A percentile compares a stretch with the other conserved stretches of the same genome.
These are phyloP conservation scores for Globisporangium barbulae DNA, from an alignment of 352 stramenopile species.

Conservation along the genomic window DNA sequence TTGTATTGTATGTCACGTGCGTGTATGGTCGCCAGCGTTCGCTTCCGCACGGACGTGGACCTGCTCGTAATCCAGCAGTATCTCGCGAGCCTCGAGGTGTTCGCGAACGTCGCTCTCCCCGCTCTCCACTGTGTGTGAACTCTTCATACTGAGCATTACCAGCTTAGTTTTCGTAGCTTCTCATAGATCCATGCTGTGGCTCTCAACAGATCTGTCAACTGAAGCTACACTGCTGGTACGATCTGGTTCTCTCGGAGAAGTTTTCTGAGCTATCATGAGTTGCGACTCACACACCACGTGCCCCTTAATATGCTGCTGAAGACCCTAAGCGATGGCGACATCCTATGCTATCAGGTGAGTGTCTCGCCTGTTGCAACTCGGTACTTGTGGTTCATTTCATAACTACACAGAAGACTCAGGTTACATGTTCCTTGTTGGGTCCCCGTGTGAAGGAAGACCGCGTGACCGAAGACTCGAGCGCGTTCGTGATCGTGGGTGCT, in stretches of 20 bases:
- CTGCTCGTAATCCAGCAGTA: constrained; percentile 50
- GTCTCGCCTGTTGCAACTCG: neutral
- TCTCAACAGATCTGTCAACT: constrained; percentile 44
- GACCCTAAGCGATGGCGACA: constrained; percentile 56
- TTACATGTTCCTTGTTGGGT: neutral
- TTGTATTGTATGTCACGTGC: neutral
- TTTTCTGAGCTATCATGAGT: neutral
- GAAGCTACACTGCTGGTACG: constrained; percentile 49
- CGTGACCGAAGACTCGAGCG: constrained; percentile 32
- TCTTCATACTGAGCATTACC: neutral
- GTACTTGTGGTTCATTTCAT: neutral
- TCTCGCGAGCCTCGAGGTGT: constrained; percentile 37
- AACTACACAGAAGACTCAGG: neutral
- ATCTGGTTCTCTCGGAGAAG: neutral
- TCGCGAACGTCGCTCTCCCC: constrained; percentile 31
- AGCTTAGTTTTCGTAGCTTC: neutral
- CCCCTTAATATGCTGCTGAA: constrained; percentile 13
- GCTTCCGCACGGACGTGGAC: constrained; percentile 59
- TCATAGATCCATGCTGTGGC: neutral
- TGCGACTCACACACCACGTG: neutral
- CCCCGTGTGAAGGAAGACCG: constrained; percentile 33
- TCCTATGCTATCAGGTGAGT: constrained; percentile 60
- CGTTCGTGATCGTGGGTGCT: constrained; percentile 42
- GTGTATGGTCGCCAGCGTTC: constrained; percentile 20
- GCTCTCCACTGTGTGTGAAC: constrained; percentile 50